phyloP scores from a whole-genome alignment of 495 filamentous ascomycete species.

The Talaromyces stipitatus region DNA sequence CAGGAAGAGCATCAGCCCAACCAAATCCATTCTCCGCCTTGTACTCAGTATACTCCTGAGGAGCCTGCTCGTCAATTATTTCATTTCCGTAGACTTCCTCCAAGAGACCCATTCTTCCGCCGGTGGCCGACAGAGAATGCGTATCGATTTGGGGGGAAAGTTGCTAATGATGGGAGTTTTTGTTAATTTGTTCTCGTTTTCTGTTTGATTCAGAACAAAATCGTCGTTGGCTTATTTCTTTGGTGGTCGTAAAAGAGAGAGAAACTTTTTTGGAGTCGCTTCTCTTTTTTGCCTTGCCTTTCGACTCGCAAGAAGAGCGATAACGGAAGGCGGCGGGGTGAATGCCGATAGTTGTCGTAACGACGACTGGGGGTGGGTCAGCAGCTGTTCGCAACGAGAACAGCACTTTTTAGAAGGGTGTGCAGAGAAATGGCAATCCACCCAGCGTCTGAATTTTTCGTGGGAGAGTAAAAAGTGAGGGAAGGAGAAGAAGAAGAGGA shows the following conservation, averaged over 20 bases:
- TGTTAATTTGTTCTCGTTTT: neutral
- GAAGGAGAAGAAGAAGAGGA: neutral
- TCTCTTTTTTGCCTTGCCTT: neutral
- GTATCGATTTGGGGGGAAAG: neutral
- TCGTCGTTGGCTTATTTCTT: neutral
- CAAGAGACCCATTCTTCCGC: slow-evolving; percentile 61
- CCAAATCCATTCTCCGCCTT: slow-evolving; percentile 80
- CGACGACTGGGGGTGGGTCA: slow-evolving; percentile 7
- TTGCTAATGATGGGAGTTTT: neutral
- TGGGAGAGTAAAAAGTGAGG: neutral
- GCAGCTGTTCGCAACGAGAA: slow-evolving; percentile 2
- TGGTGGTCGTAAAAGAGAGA: neutral
- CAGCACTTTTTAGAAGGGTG: neutral
- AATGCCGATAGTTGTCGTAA: slow-evolving; percentile 6
- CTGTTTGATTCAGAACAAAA: neutral
- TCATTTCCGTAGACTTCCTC: slow-evolving; percentile 58
- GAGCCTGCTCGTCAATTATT: slow-evolving; percentile 52
- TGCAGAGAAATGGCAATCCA: neutral
- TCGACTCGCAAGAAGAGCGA: neutral
- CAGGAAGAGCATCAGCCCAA: slow-evolving; percentile 90
- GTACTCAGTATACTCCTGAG: slow-evolving; percentile 69
- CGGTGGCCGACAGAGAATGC: slow-evolving; percentile 38
- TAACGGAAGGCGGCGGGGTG: slow-evolving; percentile 5
- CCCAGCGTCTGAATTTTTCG: slow-evolving; percentile 4
- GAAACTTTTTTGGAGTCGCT: neutral